Base-by-base conservation (phyloP, 2,329 filamentous ascomycete genomes). In the Verticillium isaacii region DNA sequence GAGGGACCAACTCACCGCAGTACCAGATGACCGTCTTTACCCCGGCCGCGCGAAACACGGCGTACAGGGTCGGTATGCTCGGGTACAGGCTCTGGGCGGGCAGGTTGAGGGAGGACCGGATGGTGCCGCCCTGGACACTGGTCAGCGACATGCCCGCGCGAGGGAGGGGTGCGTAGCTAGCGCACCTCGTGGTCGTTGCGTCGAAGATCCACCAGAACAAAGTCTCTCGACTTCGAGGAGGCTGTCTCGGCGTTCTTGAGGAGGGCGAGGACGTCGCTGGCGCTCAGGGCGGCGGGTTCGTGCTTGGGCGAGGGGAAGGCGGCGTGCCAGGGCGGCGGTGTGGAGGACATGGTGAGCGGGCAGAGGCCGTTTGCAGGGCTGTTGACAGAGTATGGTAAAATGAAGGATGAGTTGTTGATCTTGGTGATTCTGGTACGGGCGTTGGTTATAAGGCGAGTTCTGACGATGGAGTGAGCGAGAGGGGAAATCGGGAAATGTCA, bases 71-170 rank as follows among this genome's bases (percentile, higher is more conserved):
- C 0, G 78, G 75, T 3, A 82, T 73, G 3, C 73, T 75, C 0
- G 75, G 74, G 52, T 77, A 77, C 2, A 83, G 67, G 60, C 74
- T 78, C 62, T 83, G 79, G 1, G 80, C 80, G 0, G 80, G 80
- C 4, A 83, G 72, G 65, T 83, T 82, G 67, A 87, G 73, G 2
- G 84, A 84, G 1, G 77, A 78, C 12, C 73, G 74, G 65, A 87
- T 85, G 0, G 81, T 84, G 55, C 84, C 84, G 52, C 85, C 85
- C 83, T 84, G 63, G 23, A 60, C 29, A 29, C 19, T 19, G 19
- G 19, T 50, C 45, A 50, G 45, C 8, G 7, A 5, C 37, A n/a
- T n/a, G 39, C 7, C n/a, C 8, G 7, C 17, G 15, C 8, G n/a
- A 50, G 45, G n/a, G 2, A n/a, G 19, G 8, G 9, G 12, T 3